phyloP scores from a whole-genome alignment of 768 basidiomycete genomes.

The Mycena crocata region DNA sequence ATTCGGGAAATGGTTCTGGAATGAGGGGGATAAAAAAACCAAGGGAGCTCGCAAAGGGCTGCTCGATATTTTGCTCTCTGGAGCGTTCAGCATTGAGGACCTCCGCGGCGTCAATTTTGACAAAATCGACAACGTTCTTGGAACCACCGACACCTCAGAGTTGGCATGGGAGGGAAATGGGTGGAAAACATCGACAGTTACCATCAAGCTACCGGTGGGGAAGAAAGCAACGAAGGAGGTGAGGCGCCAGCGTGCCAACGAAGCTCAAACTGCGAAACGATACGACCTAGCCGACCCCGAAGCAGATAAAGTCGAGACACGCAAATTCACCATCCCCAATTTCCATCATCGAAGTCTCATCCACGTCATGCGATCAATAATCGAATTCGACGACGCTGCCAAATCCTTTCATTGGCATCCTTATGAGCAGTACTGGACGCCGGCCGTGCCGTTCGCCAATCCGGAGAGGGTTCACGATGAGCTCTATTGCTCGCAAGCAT shows the following conservation, averaged over 20 bases:
- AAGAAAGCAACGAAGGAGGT: conserved; percentile 35
- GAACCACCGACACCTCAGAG: conserved; percentile 17
- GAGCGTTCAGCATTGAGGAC: conserved; percentile 31
- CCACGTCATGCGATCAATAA: conserved; percentile 39
- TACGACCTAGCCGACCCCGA: conserved; percentile 26
- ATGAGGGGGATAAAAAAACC: conserved; percentile 31
- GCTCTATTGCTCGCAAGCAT: conserved; percentile 36
- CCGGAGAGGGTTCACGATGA: conserved; percentile 24
- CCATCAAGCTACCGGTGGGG: conserved; percentile 38
- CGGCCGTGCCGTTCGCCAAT: background rate
- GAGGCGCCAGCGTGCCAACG: conserved; percentile 18
- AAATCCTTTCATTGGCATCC: conserved; percentile 31
- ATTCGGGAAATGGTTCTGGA: conserved; percentile 37
- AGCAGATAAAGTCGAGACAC: conserved; percentile 18
- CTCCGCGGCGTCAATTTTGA: conserved; percentile 37
- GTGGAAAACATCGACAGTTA: conserved; percentile 35
- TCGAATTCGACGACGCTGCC: conserved; percentile 32
- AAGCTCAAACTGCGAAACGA: conserved; percentile 15
- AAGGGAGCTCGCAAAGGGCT: conserved; percentile 20
- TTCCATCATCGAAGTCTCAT: conserved; percentile 40
- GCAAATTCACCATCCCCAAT: conserved; percentile 38
- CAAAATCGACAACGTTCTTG: conserved; percentile 35
- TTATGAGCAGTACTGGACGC: background rate
- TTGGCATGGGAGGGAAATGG: conserved; percentile 35
- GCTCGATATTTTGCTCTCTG: conserved; percentile 27